Base-by-base conservation (phyloP, 2,329 filamentous ascomycete genomes). In the Aureobasidium sp. region DNA sequence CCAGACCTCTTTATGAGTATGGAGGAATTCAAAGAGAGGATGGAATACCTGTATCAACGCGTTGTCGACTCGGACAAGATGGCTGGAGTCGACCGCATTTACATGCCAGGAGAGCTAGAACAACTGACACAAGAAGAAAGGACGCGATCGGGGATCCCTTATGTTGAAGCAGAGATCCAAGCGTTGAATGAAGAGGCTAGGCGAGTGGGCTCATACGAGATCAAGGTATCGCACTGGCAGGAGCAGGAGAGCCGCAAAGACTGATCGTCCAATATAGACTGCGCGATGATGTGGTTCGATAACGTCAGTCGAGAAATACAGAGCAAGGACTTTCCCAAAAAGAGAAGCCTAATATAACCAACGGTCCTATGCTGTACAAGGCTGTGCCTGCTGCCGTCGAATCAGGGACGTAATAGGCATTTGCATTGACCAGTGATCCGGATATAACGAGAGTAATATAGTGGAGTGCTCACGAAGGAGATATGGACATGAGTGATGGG, bases 21-120 rank as follows among this genome's bases (percentile, higher is more conserved):
- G 52, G 67, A 70, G 5, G 71, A 73, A 1, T 74, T 73, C 64
- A 67, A 66, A 48, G 65, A 69, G 26, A 70, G 80, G 26, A 84
- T 85, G 81, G 80, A 84, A 61, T 81, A 82, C 71, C 70, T 85
- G 26, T 83, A 84, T 67, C 73, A 78, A 65, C 72, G 80, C 20
- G 41, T 84, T 1, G 75, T 81, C 24, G 76, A 74, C 2, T 78
- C 75, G 2, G 79, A 84, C 37, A 82, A 76, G 69, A 80, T 80
- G 76, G 74, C 71, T 17, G 82, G 79, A 0, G 77, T 84, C 3
- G 80, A 84, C 8, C 73, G 78, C 27, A 82, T 85, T 24, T 84
- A 81, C 66, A 83, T 82, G 65, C 82, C 82, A 0, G 82, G 82
- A 3, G 82, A 85, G 68, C 78, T 84, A 59, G 82, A 84, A 68